Base-by-base conservation (phyloP, 306 rosid genomes). In the Citrullus mucosospermus region DNA sequence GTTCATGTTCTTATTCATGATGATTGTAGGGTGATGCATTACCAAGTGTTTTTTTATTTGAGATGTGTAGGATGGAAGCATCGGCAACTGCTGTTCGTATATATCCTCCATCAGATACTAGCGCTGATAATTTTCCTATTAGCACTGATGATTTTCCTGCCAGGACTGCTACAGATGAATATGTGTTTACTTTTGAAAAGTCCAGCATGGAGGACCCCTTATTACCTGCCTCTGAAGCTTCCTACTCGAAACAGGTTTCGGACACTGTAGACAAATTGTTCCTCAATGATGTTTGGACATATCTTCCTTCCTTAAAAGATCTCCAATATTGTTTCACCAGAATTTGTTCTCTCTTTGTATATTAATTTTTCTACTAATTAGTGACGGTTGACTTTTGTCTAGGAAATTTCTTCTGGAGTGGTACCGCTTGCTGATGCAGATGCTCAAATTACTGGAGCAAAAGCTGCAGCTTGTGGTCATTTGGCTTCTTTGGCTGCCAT, bases 391-490 rank as follows among this genome's bases (percentile, higher is more conserved):
- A 78, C 77, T 60, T 78, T 82, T 76, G 46, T 86, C 81, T 63
- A 95, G 97, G 92, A 83, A 80, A 84, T 77, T 78, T 87, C 89
- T 39, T 77, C 88, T 56, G 87, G 92, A 54, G 88, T 95, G 83
- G 76, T 95, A 81, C 79, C 81, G 80, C 97, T 91, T 82, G 88
- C 92, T 79, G 89, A 88, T 89, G 97, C 97, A 36, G 90, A 81
- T 68, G 81, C 87, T 60, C 80, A 84, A 78, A 86, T 88, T 88
- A 90, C 96, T 9, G 99, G 99, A 28, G 93, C 97, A 68, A 95
- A 95, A 86, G 97, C 99, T 75, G 89, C 97, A n/a, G 88, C 97
- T 30, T 95, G 99, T 79, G 90, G 97, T 80, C 88, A 70, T 81
- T 85, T 95, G 82, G 87, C 96, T 69, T 89, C 92, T 54, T 84